A percentile compares a stretch with the other conserved stretches of the same genome.
Evolutionary conservation across 1,284 basidiomycete genomes (phyloP).

Genomic region (Ustanciosporium gigantosporum): DNA sequence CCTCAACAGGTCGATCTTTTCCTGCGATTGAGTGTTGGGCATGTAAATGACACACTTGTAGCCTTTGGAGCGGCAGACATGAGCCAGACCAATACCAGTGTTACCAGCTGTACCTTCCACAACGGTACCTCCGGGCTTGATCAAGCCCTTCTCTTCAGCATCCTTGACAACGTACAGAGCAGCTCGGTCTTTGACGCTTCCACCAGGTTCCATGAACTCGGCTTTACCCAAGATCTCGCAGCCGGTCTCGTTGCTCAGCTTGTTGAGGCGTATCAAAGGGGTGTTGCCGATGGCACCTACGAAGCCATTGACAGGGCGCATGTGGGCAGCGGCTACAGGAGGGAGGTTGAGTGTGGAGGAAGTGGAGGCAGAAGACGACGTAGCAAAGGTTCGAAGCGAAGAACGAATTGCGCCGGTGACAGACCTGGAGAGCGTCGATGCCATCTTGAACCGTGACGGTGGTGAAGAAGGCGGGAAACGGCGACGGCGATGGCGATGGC

Average conservation of each 20-base stretch:
- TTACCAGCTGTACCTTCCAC: constrained; percentile 99
- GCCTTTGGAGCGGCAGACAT: constrained; percentile 84
- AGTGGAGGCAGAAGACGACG: constrained; percentile 5
- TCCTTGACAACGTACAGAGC: constrained; percentile 86
- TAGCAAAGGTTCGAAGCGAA: constrained; percentile 20
- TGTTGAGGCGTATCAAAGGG: constrained; percentile 70
- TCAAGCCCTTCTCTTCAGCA: constrained; percentile 77
- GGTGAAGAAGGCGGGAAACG: too few species aligned
- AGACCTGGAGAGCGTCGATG: constrained; percentile 9
- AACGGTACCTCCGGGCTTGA: constrained; percentile 88
- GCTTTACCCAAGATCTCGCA: constrained; percentile 89
- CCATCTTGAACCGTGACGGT: too few species aligned
- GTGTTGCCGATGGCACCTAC: constrained; percentile 90
- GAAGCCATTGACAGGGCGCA: constrained; percentile 70
- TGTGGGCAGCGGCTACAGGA: constrained; percentile 45
- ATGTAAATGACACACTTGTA: constrained; percentile 99
- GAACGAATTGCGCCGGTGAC: constrained; percentile 18
- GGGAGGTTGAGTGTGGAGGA: constrained; percentile 21
- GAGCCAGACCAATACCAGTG: constrained; percentile 93
- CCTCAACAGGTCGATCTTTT: constrained; percentile 93
- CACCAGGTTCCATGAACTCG: constrained; percentile 98
- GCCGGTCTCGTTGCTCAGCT: constrained; percentile 85
- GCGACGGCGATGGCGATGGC: too few species aligned
- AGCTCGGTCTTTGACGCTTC: constrained; percentile 96
- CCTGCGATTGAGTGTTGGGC: constrained; percentile 90